A percentile compares a stretch with the other conserved stretches of the same genome.
These are phyloP conservation scores for Yarrowia yakushimensis DNA, from an alignment of 805 yeast genomes.

Conservation along the genomic window DNA sequence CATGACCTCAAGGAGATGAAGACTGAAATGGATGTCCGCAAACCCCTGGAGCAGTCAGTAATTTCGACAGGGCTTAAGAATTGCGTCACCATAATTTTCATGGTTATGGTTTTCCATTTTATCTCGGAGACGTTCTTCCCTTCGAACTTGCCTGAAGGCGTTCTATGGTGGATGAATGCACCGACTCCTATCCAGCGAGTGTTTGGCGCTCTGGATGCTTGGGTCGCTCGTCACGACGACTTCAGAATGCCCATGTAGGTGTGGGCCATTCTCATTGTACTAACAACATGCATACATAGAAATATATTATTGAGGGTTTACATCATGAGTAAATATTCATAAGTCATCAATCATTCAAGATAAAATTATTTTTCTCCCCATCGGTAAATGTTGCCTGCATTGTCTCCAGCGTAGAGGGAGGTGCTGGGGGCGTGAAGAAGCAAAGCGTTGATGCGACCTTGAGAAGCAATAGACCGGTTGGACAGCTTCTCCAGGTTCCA, in stretches of 20 bases:
- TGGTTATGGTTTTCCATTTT: background rate
- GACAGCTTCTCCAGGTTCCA: slow-evolving; percentile 14
- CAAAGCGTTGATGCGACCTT: slow-evolving; percentile 3
- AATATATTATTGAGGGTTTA: background rate
- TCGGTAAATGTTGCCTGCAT: slow-evolving; percentile 17
- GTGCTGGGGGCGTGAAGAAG: slow-evolving; percentile 21
- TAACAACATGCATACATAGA: background rate
- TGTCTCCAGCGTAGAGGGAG: slow-evolving; percentile 20
- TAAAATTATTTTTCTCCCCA: slow-evolving; percentile 16
- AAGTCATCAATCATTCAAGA: slow-evolving; percentile 4
- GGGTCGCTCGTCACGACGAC: slow-evolving; percentile 14
- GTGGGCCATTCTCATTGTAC: background rate
- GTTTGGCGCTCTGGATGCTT: slow-evolving; percentile 1
- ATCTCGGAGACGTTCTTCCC: slow-evolving; percentile 13
- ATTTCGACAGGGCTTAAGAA: background rate
- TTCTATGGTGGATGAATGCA: slow-evolving; percentile 18
- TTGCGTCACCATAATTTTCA: background rate
- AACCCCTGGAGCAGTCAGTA: background rate
- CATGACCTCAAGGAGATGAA: background rate
- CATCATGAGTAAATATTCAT: background rate
- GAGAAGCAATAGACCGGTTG: background rate
- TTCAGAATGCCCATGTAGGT: slow-evolving; percentile 2
- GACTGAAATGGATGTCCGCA: background rate
- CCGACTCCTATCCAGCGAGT: background rate
- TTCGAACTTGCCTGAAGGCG: slow-evolving; percentile 1